These are phyloP conservation scores for Spergularia marina DNA, from an alignment of 148 eudicot genomes.

Conservation along the genomic window DNA sequence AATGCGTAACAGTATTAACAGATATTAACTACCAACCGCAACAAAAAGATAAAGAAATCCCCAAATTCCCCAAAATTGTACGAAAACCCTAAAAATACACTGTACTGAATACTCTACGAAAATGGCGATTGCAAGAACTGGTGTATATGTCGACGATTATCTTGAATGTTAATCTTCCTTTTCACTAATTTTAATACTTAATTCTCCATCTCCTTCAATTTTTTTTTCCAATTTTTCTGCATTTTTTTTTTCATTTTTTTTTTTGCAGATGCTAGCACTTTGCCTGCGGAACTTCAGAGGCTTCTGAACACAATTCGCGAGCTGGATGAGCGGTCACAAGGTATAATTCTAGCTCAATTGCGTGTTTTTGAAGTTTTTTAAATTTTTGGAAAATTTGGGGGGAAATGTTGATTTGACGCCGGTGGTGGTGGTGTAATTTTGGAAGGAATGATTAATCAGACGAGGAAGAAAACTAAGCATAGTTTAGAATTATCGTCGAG, in stretches of 20 bases:
- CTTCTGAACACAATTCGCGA: slow-evolving; percentile 92
- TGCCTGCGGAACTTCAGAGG: slow-evolving; percentile 98
- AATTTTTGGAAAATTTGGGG: background rate
- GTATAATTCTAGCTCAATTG: slow-evolving; percentile 30
- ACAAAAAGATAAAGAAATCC: too few species aligned
- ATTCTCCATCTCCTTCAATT: background rate
- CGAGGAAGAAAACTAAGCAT: slow-evolving; percentile 86
- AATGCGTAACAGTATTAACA: too few species aligned
- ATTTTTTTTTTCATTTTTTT: background rate
- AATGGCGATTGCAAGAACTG: slow-evolving; percentile 89
- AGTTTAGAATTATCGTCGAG: slow-evolving; percentile 72
- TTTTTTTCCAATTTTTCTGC: background rate
- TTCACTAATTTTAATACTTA: background rate
- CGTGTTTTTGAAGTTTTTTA: background rate
- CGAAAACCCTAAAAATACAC: too few species aligned
- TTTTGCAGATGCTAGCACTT: slow-evolving; percentile 77
- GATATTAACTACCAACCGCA: too few species aligned
- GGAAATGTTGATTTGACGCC: background rate
- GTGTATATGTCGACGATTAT: slow-evolving; percentile 82
- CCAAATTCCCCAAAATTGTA: too few species aligned
- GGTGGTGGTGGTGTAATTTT: background rate
- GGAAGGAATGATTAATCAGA: slow-evolving; percentile 84
- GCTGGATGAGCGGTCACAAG: slow-evolving; percentile 91
- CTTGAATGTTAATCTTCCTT: slow-evolving; percentile 58
- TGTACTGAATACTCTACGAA: background rate